Percentiles rank a stretch among this genome's conserved stretches.
Conservation (phyloP, 2,329 filamentous ascomycete genomes). For the Phialophora chinensis region DNA sequence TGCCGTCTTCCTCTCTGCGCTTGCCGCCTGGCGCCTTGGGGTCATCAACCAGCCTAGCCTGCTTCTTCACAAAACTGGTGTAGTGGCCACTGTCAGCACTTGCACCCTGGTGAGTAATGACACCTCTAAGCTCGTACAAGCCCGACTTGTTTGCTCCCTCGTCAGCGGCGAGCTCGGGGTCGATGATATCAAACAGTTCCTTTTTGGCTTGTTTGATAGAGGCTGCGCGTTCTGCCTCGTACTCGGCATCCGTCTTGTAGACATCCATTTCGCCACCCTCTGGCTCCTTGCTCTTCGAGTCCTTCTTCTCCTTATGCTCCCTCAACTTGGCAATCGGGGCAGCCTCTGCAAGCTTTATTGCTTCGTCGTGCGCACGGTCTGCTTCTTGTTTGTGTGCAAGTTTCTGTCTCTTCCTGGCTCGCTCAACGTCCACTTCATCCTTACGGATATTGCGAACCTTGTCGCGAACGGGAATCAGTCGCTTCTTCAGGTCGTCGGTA, state of each 20-base stretch:
- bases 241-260: conserved; percentile 92
- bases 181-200: conserved; percentile 79
- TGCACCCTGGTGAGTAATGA: conserved; percentile 95
- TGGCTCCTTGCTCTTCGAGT: conserved; percentile 51
- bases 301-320: conserved; percentile 56
- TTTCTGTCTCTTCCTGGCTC: conserved; percentile 90
- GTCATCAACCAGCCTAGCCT: conserved; percentile 66
- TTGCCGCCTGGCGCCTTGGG: conserved; percentile 71
- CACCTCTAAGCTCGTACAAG: conserved; percentile 89
- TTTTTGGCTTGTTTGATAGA: conserved; percentile 82
- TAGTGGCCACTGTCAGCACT: conserved; percentile 98
- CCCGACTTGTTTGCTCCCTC: conserved; percentile 90
- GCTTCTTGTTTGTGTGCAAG: conserved; percentile 63
- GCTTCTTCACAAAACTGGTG: conserved; percentile 97
- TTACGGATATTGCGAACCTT: conserved; percentile 94
- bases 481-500: conserved; percentile 82
- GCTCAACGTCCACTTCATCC: conserved; percentile 91
- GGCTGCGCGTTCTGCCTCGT: conserved; percentile 81
- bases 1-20: conserved; percentile 81
- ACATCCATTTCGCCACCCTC: conserved; percentile 73
- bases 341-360: conserved; percentile 38
- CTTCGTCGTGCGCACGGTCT: conserved; percentile 52
- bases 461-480: conserved; percentile 89
- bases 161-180: conserved; percentile 75
- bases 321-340: conserved; percentile 58